These are phyloP conservation scores for Ensete ventricosum DNA, from an alignment of 176 grass and related monocot species.

Conservation along the genomic window DNA sequence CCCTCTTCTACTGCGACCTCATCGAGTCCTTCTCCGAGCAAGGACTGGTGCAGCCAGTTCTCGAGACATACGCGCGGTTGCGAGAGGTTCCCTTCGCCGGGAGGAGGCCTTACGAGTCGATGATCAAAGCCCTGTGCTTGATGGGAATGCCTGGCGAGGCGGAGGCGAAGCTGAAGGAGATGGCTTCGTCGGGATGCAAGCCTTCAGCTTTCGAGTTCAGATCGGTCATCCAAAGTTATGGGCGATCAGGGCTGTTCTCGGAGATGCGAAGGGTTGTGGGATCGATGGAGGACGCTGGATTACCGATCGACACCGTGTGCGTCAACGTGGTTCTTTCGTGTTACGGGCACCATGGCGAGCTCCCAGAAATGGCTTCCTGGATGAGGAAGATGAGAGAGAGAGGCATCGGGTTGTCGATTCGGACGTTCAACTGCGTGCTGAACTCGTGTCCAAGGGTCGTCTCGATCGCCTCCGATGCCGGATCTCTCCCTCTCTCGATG, in stretches of 20 bases:
- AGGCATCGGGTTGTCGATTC: constrained; percentile 24
- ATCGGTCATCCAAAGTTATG: constrained; percentile 57
- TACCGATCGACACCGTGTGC: constrained; percentile 35
- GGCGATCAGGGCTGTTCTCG: constrained; percentile 32
- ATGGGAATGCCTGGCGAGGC: constrained; percentile 51
- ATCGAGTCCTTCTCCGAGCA: constrained; percentile 60
- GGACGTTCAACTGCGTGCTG: constrained; percentile 52
- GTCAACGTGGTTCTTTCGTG: constrained; percentile 72
- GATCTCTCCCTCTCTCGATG: constrained; percentile 38
- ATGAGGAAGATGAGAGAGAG: constrained; percentile 42
- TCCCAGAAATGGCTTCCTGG: constrained; percentile 44
- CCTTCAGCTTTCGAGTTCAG: constrained; percentile 57
- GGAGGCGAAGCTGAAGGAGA: constrained; percentile 51
- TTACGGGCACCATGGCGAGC: constrained; percentile 48
- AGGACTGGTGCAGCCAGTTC: constrained; percentile 32
- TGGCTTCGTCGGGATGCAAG: constrained; percentile 35
- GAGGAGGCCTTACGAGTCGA: constrained; percentile 30
- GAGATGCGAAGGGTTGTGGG: constrained; percentile 61
- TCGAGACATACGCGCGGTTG: constrained; percentile 42
- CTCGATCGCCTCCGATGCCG: constrained; percentile 22
- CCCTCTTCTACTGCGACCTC: constrained; percentile 71
- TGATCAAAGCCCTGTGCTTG: constrained; percentile 64
- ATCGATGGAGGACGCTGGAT: constrained; percentile 54
- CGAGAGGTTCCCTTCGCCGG: constrained; percentile 29
- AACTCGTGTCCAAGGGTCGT: constrained; percentile 41